Percentiles rank a stretch among this genome's conserved stretches.
Evolutionary conservation across 2,329 filamentous ascomycete genomes (phyloP).

Genomic region (Blumeria hordei): DNA sequence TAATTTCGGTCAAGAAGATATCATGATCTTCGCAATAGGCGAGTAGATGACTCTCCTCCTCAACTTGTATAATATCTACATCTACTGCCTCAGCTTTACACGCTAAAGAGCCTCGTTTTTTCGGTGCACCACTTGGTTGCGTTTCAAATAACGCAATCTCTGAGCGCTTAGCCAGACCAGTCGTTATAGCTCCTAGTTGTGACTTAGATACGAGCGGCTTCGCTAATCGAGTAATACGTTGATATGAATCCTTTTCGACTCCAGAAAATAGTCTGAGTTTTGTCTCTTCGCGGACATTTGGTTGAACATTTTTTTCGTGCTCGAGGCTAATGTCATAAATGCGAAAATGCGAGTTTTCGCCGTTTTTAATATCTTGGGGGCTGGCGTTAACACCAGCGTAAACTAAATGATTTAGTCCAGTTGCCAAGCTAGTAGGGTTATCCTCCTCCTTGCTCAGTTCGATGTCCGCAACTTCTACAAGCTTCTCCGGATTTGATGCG

Average conservation of each 20-base stretch:
- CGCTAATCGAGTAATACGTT: constrained; percentile 31
- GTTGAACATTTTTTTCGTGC: constrained; percentile 6
- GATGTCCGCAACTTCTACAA: constrained; percentile 43
- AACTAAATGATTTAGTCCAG: constrained; percentile 29
- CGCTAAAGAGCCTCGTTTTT: constrained; percentile 24
- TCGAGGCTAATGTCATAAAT: constrained; percentile 33
- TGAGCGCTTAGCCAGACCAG: constrained; percentile 48
- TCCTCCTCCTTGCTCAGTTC: constrained; percentile 69
- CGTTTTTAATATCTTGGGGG: constrained; percentile 42
- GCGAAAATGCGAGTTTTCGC: constrained; percentile 66
- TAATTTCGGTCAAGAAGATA: constrained; percentile 29
- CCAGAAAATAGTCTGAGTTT: constrained; percentile 29
- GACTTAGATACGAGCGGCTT: constrained; percentile 24
- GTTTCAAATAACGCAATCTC: constrained; percentile 66
- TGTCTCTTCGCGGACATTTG: constrained; percentile 15
- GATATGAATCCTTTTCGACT: constrained; percentile 27
- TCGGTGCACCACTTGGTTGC: constrained; percentile 24
- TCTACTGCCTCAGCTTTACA: constrained; percentile 37
- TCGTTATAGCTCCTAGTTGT: constrained; percentile 54
- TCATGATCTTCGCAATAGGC: constrained; percentile 59
- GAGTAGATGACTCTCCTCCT: constrained; percentile 39
- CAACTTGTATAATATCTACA: constrained; percentile 41
- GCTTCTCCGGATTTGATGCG: constrained; percentile 14
- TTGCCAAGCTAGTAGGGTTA: constrained; percentile 61
- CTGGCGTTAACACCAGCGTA: constrained; percentile 74